Evolutionary conservation across 2,329 filamentous ascomycete species (phyloP).

Genomic region (Coniochaeta hoffmannii): DNA sequence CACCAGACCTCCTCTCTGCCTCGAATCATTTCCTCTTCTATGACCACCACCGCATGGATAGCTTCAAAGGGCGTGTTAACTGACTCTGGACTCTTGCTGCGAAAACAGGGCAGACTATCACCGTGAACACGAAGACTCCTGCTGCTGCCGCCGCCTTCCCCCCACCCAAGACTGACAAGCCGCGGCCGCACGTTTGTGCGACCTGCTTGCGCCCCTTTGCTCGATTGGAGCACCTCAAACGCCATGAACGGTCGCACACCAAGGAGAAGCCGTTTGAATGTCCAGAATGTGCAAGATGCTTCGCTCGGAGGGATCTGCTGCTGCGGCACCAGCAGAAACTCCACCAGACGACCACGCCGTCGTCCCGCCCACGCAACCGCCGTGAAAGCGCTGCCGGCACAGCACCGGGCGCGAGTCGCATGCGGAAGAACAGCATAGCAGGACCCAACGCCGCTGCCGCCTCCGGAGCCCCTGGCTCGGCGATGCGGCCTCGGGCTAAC

Average conservation of each 20-base stretch:
- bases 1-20: neutral
- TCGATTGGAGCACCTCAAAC: slow-evolving; percentile 90
- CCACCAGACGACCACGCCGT: slow-evolving; percentile 85
- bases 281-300: slow-evolving; percentile 88
- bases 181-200: slow-evolving; percentile 84
- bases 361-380: slow-evolving; percentile 77
- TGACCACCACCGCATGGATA: neutral
- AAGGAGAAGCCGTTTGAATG: slow-evolving; percentile 99
- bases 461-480: slow-evolving; percentile 39
- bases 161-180: slow-evolving; percentile 94
- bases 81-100: slow-evolving; percentile 7
- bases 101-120: slow-evolving; percentile 38
- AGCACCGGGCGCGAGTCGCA: slow-evolving; percentile 59
- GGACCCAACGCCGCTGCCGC: slow-evolving; percentile 39
- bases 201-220: slow-evolving; percentile 93
- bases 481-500: slow-evolving; percentile 84
- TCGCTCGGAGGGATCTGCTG: slow-evolving; percentile 85
- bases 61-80: too few species aligned
- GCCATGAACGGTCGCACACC: slow-evolving; percentile 95
- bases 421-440: slow-evolving; percentile 88
- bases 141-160: slow-evolving; percentile 47
- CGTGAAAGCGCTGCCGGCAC: slow-evolving; percentile 81
- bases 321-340: slow-evolving; percentile 97
- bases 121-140: slow-evolving; percentile 37
- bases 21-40: neutral